Evolutionary conservation across 164 flowering plant species (phyloP), one percentile per base, ranked within the genome.

Genomic region (Malania oleifera): DNA sequence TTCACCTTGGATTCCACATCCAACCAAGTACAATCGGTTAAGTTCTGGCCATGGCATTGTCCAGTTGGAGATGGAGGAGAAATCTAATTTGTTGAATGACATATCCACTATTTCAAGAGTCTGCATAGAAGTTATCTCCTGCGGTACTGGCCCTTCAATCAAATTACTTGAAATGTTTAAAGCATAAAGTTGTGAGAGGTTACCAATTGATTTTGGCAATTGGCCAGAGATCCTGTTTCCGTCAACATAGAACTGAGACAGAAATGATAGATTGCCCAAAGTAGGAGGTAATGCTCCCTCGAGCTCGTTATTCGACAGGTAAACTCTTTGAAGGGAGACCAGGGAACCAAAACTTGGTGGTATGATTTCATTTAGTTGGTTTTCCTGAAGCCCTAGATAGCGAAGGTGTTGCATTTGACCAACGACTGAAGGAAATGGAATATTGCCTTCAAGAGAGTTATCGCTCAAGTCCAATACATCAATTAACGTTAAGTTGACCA

Each of bases 81-180:
- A 69, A 29, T 71, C 70, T 31, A 80, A 41, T 8, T 7, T 71
- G 59, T 82, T 80, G 75, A 70, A 75, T 5, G 90, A 80, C 38
- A 84, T 54, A 67, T 77, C 81, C 12, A 84, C 66, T 0, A 59
- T 64, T 62, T 82, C 87, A 56, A 84, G 79, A 52, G 80, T 75
- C 49, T 53, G 63, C 31, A 82, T 81, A 56, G 82, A 77, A 53
- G 84, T 65, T 59, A 82, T 52, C 47, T 77, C 75, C 1, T 25
- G 54, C 23, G 87, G 84, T 52, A 85, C 52, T 34, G 76, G 75
- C 10, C 80, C 82, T 65, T 73, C 60, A 38, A 85, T 70, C 66
- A 53, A 54, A 62, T 85, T 85, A 53, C 72, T 56, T 40, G 83
- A 73, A 18, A 75, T 15, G 17, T n/a, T 67, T 0, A 79, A 51